Conservation (phyloP, 1,139 yeast species). For the Pichia norvegensis region DNA sequence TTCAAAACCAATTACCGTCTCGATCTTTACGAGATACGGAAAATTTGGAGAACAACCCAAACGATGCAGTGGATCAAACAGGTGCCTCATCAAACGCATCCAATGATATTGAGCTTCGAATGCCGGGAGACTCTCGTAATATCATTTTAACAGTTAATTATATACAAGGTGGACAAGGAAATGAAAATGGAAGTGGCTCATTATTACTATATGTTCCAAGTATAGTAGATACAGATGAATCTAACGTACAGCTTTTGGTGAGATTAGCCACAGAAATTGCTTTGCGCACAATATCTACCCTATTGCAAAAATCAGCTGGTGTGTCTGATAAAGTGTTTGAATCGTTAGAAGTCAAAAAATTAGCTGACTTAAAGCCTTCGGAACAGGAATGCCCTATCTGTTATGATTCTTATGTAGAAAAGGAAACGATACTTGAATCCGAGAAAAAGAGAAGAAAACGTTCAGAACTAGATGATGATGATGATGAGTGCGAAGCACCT, state of each 20-base stretch:
- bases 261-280: constrained; percentile 66
- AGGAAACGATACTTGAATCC: constrained; percentile 14
- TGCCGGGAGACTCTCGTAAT: constrained; percentile 25
- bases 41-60: background rate
- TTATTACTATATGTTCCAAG: constrained; percentile 57
- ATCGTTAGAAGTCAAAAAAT: constrained; percentile 31
- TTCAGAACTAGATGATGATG: constrained; percentile 9
- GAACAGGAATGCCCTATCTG: constrained; percentile 54
- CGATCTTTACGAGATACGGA: background rate
- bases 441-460: constrained; percentile 7
- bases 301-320: constrained; percentile 38
- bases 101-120: background rate
- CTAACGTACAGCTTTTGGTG: constrained; percentile 48
- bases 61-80: background rate
- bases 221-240: constrained; percentile 47
- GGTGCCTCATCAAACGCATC: constrained; percentile 1
- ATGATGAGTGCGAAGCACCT: background rate
- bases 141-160: constrained; percentile 34
- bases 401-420: constrained; percentile 45
- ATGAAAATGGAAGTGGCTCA: constrained; percentile 33
- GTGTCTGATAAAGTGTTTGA: constrained; percentile 46
- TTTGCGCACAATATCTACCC: constrained; percentile 48
- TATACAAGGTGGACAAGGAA: constrained; percentile 27
- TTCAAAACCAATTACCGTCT: background rate
- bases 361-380: constrained; percentile 30